A percentile compares a stretch with the other conserved stretches of the same genome.
Conservation (phyloP, 306 rosid species). For the Cucurbita pepo region DNA sequence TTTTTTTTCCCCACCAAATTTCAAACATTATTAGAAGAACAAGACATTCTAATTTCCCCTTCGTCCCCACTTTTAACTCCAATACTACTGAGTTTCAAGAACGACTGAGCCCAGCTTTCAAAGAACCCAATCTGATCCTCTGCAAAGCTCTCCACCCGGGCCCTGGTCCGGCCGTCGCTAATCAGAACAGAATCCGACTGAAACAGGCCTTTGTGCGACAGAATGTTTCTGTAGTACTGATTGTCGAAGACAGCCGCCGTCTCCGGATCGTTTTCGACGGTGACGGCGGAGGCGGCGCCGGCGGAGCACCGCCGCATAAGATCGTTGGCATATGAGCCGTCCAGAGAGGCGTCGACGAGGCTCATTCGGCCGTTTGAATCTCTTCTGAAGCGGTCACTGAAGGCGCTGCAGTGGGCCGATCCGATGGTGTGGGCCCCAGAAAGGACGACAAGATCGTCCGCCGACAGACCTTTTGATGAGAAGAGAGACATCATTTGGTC, state of each 20-base stretch:
- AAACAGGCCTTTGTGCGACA: slow-evolving; percentile 46
- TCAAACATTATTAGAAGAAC: slow-evolving; percentile 37
- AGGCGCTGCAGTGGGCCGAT: slow-evolving; percentile 56
- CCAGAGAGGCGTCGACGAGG: slow-evolving; percentile 42
- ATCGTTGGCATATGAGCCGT: slow-evolving; percentile 43
- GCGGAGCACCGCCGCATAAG: slow-evolving; percentile 40
- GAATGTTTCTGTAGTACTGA: slow-evolving; percentile 46
- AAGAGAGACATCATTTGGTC: slow-evolving; percentile 59
- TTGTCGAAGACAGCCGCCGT: slow-evolving; percentile 57
- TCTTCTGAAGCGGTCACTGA: slow-evolving; percentile 43
- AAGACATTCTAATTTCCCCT: slow-evolving; percentile 57
- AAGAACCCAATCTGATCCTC: slow-evolving; percentile 47
- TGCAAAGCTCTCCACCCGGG: slow-evolving; percentile 35
- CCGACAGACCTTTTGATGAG: slow-evolving; percentile 56
- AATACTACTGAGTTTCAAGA: slow-evolving; percentile 47
- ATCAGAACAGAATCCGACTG: slow-evolving; percentile 66
- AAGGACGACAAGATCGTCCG: slow-evolving; percentile 64
- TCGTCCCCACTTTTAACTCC: slow-evolving; percentile 47
- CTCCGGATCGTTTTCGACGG: slow-evolving; percentile 54
- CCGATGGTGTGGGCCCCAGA: slow-evolving; percentile 95
- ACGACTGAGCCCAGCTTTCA: slow-evolving; percentile 44
- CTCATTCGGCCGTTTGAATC: slow-evolving; percentile 39
- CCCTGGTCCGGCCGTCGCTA: slow-evolving; percentile 26
- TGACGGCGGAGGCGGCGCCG: slow-evolving; percentile 18
- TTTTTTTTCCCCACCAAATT: background rate